Evolutionary conservation across 129 eudicot genomes (phyloP), one percentile per base, ranked within the genome.

Genomic region (Oenanthe sinensis): DNA sequence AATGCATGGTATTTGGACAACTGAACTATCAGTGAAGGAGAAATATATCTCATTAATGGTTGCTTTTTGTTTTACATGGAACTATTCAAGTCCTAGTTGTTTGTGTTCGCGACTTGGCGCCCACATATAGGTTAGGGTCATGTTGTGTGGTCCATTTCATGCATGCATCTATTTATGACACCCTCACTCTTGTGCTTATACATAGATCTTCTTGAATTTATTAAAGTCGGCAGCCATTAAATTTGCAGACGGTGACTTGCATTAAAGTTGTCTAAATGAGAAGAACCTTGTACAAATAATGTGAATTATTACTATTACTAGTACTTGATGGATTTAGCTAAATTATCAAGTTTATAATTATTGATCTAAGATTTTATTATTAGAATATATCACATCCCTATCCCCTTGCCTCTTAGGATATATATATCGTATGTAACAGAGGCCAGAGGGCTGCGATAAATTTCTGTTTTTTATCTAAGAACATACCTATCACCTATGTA

Each of bases 261-360:
- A 58, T 58, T 58, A 1, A 22, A 58, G 33, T 58, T 58, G 67
- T 58, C 67, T 58, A 58, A 58, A 58, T 58, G 67, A n/a, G 15
- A 58, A 58, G 67, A 58, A 58, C 67, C 67, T 58, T 58, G 67
- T 58, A n/a, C 67, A 58, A n/a, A 58, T 58, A n/a, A 58, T 58
- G 13, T 9, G 9, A 20, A 58, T 4, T n/a, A 58, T n/a, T n/a
- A 58, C 33, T 58, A 20, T 8, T 58, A 58, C 33, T 10, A n/a
- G 67, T 58, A 58, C 67, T 55, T n/a, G 2, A 33, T n/a, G 67
- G 67, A 58, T 58, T 58, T 58, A n/a, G 67, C 33, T 58, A n/a
- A 4, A n/a, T 58, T 33, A 58, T 58, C n/a, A n/a, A 58, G 33
- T 10, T n/a, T 28, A 2, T 58, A 55, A 58, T 58, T 58, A 58